Conservation (phyloP, 257 asterid species). For the Ilex aquifolium region DNA sequence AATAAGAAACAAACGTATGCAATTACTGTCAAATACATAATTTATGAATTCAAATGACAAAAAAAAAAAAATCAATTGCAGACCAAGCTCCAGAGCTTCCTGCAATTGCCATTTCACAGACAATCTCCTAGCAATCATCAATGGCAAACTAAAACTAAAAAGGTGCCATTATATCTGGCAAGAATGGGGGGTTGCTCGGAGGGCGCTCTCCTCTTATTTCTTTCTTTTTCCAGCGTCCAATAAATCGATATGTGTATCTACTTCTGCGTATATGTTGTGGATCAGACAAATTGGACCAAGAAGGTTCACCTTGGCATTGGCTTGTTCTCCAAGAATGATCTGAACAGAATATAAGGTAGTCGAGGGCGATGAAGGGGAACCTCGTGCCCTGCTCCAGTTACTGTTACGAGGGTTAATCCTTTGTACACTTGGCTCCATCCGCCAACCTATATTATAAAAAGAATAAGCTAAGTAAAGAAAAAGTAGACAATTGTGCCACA, state of each 20-base stretch:
- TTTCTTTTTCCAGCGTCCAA: neutral
- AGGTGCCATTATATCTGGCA: neutral
- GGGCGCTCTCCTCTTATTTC: neutral
- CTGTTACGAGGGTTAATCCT: slow-evolving; percentile 81
- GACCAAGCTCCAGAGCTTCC: neutral
- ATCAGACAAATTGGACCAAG: slow-evolving; percentile 1
- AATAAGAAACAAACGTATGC: too few relatives aligned
- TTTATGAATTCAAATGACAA: too few relatives aligned
- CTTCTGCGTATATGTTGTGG: neutral
- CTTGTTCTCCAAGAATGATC: slow-evolving; percentile 68
- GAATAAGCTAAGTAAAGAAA: slow-evolving; percentile 3
- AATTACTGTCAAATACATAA: too few relatives aligned
- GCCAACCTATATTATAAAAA: slow-evolving; percentile 54
- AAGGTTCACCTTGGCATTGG: slow-evolving; percentile 47
- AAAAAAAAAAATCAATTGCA: too few relatives aligned
- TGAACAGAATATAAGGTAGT: slow-evolving; percentile 71
- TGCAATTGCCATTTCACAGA: neutral
- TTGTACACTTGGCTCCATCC: slow-evolving; percentile 97
- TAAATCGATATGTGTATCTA: neutral
- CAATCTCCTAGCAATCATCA: too few relatives aligned
- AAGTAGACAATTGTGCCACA: neutral
- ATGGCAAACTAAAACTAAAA: neutral
- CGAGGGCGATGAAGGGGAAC: slow-evolving; percentile 98
- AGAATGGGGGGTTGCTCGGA: neutral
- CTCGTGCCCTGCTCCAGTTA: slow-evolving; percentile 96